phyloP scores from a whole-genome alignment of 257 asterid genomes.

The Jaltomata sinuosa region DNA sequence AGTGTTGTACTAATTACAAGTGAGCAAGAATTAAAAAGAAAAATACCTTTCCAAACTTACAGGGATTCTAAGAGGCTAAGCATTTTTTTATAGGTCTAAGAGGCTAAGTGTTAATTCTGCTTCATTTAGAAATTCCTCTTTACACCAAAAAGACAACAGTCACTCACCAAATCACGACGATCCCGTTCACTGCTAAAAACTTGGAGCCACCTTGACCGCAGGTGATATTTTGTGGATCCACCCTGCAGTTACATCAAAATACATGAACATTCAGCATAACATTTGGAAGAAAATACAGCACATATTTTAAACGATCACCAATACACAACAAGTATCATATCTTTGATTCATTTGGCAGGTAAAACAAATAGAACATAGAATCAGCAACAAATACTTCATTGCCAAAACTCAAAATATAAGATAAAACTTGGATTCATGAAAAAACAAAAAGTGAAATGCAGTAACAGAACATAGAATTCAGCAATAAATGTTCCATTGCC shows the following conservation, averaged over 20 bases:
- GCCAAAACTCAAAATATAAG: not conserved
- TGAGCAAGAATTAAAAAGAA: not conserved
- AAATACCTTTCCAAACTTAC: not conserved
- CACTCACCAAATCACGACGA: conserved; percentile 99
- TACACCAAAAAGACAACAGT: not conserved
- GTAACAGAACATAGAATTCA: not conserved
- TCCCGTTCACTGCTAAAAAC: conserved; percentile 90
- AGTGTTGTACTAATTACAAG: not conserved
- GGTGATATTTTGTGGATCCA: conserved; percentile 93
- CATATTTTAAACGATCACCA: not conserved
- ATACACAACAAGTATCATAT: not conserved
- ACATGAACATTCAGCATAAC: not conserved
- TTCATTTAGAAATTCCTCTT: not conserved
- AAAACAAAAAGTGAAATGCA: not conserved
- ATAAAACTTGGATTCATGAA: not conserved
- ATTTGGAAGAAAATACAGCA: not conserved
- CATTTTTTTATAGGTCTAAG: not conserved
- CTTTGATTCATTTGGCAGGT: not conserved
- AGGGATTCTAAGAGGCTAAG: not conserved
- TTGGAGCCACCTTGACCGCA: conserved; percentile 89
- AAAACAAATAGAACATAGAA: not conserved
- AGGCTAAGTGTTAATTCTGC: not conserved
- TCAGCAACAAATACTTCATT: not conserved
- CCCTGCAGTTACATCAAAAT: conserved; percentile 45
- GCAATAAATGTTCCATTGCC: not conserved